Percentiles rank a stretch among this genome's conserved stretches.
Evolutionary conservation across 208 protist genomes (phyloP).

Genomic region (Trypanosoma melophagium): DNA sequence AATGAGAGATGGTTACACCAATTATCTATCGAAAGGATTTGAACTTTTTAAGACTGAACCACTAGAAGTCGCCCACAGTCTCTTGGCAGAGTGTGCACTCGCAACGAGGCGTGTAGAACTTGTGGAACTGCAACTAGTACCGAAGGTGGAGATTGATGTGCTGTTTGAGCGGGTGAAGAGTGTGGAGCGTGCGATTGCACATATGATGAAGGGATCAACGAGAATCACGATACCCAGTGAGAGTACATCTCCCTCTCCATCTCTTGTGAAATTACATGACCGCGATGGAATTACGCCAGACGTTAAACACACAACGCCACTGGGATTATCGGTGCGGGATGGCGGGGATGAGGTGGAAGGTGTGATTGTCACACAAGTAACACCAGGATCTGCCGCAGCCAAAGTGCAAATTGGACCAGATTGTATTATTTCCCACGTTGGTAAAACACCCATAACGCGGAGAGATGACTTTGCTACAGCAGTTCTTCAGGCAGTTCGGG

Average conservation of each 20-base stretch:
- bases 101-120: constrained; percentile 33
- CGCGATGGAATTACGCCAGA: background rate
- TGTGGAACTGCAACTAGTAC: constrained; percentile 32
- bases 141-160: constrained; percentile 27
- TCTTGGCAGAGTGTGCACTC: constrained; percentile 29
- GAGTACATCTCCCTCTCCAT: background rate
- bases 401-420: constrained; percentile 29
- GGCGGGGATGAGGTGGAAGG: constrained; percentile 34
- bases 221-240: background rate
- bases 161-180: constrained; percentile 34
- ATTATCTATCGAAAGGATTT: constrained; percentile 44
- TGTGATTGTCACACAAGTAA: constrained; percentile 36
- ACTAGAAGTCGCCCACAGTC: constrained; percentile 32
- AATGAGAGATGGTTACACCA: constrained; percentile 38
- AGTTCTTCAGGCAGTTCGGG: constrained; percentile 20
- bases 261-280: background rate
- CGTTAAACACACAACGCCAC: background rate
- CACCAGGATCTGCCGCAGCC: constrained; percentile 30
- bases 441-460: constrained; percentile 31
- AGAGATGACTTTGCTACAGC: constrained; percentile 30
- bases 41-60: constrained; percentile 25
- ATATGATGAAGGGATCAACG: background rate
- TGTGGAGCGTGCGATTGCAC: constrained; percentile 1
- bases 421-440: constrained; percentile 57
- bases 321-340: constrained; percentile 12